Evolutionary conservation across 73 alveolate species (phyloP).

Genomic region (Tetrahymena elliotti): DNA sequence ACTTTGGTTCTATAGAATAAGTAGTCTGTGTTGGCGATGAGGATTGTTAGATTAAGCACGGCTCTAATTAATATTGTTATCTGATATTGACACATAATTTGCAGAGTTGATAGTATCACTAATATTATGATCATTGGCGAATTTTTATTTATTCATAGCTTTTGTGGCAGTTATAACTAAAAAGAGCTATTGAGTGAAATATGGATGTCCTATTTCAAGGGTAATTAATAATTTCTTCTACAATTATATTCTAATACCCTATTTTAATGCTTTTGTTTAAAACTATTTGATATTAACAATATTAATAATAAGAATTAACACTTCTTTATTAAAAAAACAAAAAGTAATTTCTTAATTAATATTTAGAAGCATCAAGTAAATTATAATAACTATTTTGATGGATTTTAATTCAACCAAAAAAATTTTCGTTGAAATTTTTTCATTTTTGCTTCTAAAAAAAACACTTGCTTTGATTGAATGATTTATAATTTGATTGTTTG

Average conservation of each 20-base stretch:
- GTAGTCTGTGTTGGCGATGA: neutral
- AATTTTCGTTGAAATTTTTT: neutral
- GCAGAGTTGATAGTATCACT: neutral
- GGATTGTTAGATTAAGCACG: neutral
- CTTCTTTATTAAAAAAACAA: no score
- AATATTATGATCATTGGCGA: neutral
- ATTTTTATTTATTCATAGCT: neutral
- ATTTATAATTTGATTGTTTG: no score
- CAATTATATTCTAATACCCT: neutral
- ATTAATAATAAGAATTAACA: neutral
- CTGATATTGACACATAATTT: neutral
- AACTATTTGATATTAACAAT: neutral
- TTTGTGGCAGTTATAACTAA: neutral
- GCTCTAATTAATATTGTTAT: neutral
- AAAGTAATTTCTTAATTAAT: neutral
- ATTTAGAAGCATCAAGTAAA: neutral
- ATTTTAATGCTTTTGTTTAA: neutral
- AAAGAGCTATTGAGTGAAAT: neutral
- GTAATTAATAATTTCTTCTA: neutral
- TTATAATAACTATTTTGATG: neutral
- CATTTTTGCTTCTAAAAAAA: neutral
- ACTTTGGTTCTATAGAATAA: neutral
- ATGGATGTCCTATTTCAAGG: neutral
- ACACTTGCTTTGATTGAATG: no score
- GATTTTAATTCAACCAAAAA: neutral